phyloP scores from a whole-genome alignment of 176 grass and related monocot species.

The Aegilops bicornis region DNA sequence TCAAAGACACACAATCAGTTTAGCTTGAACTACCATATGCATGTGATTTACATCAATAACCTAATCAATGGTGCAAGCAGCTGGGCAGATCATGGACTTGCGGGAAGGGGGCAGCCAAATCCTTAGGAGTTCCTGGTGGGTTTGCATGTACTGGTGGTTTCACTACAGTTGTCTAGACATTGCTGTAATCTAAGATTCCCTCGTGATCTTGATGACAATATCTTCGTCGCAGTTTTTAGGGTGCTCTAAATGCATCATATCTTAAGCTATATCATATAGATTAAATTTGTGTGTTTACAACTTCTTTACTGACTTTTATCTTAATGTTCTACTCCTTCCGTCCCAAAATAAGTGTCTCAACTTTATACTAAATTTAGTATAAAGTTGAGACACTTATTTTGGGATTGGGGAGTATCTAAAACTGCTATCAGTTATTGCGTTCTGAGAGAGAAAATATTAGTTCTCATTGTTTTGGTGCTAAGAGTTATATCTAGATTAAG shows the following conservation, averaged over 20 bases:
- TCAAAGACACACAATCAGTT: slow-evolving; percentile 19
- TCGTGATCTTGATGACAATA: neutral
- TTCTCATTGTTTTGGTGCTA: neutral
- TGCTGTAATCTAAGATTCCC: neutral
- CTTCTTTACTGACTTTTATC: no score
- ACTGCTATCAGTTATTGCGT: neutral
- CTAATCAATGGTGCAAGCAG: slow-evolving; percentile 13
- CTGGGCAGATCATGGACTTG: slow-evolving; percentile 20
- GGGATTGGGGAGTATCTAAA: no score
- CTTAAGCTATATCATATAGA: neutral
- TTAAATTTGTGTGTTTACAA: no score
- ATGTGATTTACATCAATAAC: slow-evolving; percentile 6
- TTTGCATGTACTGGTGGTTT: slow-evolving; percentile 26
- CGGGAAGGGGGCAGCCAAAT: neutral
- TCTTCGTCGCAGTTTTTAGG: neutral
- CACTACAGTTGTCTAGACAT: neutral
- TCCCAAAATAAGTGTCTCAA: no score
- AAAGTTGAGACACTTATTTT: no score
- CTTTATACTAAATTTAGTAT: no score
- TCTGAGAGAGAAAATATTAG: neutral
- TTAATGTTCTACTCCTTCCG: no score
- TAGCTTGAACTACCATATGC: slow-evolving; percentile 32
- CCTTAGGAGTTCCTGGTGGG: neutral
- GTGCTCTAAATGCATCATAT: neutral
- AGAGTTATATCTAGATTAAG: neutral